Percentiles rank a stretch among this genome's conserved stretches.
Evolutionary conservation across 345 rosid genomes (phyloP).

Genomic region (Carallia brachiata): DNA sequence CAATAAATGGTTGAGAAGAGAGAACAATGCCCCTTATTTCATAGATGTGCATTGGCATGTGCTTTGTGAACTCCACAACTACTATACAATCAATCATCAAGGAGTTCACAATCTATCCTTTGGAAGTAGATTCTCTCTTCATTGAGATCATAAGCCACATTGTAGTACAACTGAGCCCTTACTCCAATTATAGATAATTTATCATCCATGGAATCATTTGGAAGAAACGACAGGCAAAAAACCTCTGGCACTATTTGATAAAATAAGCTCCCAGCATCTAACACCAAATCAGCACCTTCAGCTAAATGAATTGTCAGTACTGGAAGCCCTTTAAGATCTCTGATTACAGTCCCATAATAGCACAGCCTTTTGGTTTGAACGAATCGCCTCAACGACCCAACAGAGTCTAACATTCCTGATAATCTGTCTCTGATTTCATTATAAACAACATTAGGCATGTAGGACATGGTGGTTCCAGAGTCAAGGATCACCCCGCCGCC

Average conservation of each 20-base stretch:
- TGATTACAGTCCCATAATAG: slow-evolving; percentile 31
- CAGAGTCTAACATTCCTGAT: slow-evolving; percentile 17
- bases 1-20: too few relatives aligned
- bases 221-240: slow-evolving; percentile 49
- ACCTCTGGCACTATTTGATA: slow-evolving; percentile 27
- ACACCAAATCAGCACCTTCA: slow-evolving; percentile 49
- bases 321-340: slow-evolving; percentile 55
- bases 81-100: slow-evolving; percentile 17
- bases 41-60: too few relatives aligned
- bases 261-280: slow-evolving; percentile 49
- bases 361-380: slow-evolving; percentile 22
- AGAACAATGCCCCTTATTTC: too few relatives aligned
- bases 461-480: slow-evolving; percentile 44
- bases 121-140: slow-evolving; percentile 28
- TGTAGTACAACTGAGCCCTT: slow-evolving; percentile 46
- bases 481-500: slow-evolving; percentile 42
- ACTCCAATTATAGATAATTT: slow-evolving; percentile 32
- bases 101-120: slow-evolving; percentile 43
- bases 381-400: slow-evolving; percentile 18
- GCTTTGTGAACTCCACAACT: too few relatives aligned
- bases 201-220: slow-evolving; percentile 2
- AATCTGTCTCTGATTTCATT: slow-evolving; percentile 36
- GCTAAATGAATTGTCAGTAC: slow-evolving; percentile 45
- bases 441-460: slow-evolving; percentile 39
- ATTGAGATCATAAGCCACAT: slow-evolving; percentile 37